These are phyloP conservation scores for Tolypocladium sp. DNA, from an alignment of 2,329 filamentous ascomycete species.

Conservation along the genomic window DNA sequence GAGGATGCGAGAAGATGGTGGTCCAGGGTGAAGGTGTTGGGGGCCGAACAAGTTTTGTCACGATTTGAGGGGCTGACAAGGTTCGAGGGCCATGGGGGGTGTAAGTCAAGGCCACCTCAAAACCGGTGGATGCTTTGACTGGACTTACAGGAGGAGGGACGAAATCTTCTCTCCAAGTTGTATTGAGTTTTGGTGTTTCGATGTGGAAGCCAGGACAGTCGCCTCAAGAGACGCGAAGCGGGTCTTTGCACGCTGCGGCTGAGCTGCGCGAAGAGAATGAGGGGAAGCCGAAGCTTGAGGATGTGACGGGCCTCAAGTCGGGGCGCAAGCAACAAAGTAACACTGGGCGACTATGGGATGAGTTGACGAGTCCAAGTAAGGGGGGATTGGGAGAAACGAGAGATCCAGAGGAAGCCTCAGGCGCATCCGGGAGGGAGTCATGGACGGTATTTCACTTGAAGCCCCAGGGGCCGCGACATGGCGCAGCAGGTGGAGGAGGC, in stretches of 20 bases:
- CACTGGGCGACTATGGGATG: not conserved
- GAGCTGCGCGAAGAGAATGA: not conserved
- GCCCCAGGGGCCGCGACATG: constrained; percentile 17
- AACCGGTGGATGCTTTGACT: not conserved
- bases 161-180: not conserved
- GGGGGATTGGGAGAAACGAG: constrained; percentile 6
- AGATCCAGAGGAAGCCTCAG: constrained; percentile 20
- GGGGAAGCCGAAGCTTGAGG: constrained; percentile 3
- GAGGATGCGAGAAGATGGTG: not conserved
- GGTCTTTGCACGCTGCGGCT: not conserved
- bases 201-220: not conserved
- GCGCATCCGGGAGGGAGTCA: constrained; percentile 21
- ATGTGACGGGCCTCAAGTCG: not conserved
- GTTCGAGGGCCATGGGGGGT: not conserved
- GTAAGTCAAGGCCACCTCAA: not conserved
- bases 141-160: not conserved
- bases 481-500: constrained; percentile 17
- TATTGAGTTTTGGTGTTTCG: not conserved
- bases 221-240: too few species aligned
- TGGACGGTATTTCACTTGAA: constrained; percentile 23
- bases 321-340: constrained; percentile 1
- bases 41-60: not conserved
- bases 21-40: not conserved
- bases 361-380: not conserved
- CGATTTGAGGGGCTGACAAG: constrained; percentile 3